Percentiles rank a stretch among this genome's conserved stretches.
Evolutionary conservation across 345 rosid species (phyloP).

Genomic region (Gossypium thurberi): DNA sequence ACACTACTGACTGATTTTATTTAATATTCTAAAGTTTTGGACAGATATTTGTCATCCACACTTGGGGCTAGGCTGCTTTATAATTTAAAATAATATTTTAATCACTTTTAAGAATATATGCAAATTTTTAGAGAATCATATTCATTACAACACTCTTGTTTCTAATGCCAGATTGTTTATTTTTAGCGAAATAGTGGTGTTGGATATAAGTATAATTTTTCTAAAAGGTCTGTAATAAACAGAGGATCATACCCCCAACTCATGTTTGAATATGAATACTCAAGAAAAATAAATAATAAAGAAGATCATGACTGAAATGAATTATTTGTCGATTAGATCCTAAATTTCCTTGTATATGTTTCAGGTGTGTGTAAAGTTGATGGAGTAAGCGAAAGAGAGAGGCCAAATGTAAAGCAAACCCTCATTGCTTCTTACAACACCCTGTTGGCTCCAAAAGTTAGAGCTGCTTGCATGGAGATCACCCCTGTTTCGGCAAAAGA

Average conservation of each 20-base stretch:
- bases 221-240: too few species aligned
- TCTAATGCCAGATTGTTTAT: too few species aligned
- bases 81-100: background rate
- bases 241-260: background rate
- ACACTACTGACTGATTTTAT: background rate
- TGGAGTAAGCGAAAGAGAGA: slow-evolving; percentile 51
- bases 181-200: background rate
- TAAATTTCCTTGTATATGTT: background rate
- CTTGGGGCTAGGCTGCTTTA: background rate
- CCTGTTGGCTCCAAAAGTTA: slow-evolving; percentile 56
- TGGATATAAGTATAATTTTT: background rate
- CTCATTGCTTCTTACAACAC: slow-evolving; percentile 30
- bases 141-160: background rate
- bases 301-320: background rate
- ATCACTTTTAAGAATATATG: background rate
- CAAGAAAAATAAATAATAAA: too few species aligned
- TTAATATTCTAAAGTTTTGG: background rate
- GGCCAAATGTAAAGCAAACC: slow-evolving; percentile 48
- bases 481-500: slow-evolving; percentile 18
- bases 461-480: slow-evolving; percentile 38
- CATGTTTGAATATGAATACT: background rate
- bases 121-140: background rate
- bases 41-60: background rate
- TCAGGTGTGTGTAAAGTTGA: slow-evolving; percentile 65
- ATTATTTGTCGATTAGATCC: background rate